Evolutionary conservation across 768 basidiomycete genomes (phyloP), one percentile per base, ranked within the genome.

Genomic region (Tulasnella sp.): DNA sequence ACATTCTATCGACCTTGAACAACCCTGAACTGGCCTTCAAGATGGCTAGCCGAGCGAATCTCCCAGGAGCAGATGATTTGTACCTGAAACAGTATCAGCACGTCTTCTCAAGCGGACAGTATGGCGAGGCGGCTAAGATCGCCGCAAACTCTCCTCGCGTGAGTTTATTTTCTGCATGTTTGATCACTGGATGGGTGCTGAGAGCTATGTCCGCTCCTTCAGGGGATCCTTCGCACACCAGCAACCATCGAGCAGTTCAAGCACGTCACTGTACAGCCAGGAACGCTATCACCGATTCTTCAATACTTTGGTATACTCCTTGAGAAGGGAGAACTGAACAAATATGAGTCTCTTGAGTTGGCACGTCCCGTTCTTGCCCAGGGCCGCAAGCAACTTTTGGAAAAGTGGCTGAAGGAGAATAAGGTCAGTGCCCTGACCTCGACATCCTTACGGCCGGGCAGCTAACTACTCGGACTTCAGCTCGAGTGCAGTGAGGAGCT

Each of bases 321-420:
- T 45, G 96, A 98, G 77, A 96, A 94, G 73, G 96, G 96, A 24
- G 92, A 96, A 73, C 81, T 99, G 61, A 99, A 99, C 73, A 92
- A 95, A 70, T 80, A 86, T 8, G 96, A 99, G 71, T 94, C 91
- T 13, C 72, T 99, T 30, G 96, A 99, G 71, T 81, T 99, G 48
- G 96, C 96, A 1, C 83, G 93, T 49, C 96, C 96, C 17, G 96
- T 99, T 7, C 75, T 99, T 47, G 86, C 89, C 65, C 96, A 99
- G 74, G 92, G 92, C 34, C 83, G 92, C 71, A 98, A 99, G 73
- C 91, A 97, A 68, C 76, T 98, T 47, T 76, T 99, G 15, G 96
- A 99, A 76, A 98, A 98, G 68, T 99, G 96, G 96, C 75, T 99
- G 63, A 99, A 99, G 74, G 96, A 99, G 78, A 97, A 96, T 76